These are phyloP conservation scores for Fusarium sp. DNA, from an alignment of 2,329 filamentous ascomycete species.

Conservation along the genomic window DNA sequence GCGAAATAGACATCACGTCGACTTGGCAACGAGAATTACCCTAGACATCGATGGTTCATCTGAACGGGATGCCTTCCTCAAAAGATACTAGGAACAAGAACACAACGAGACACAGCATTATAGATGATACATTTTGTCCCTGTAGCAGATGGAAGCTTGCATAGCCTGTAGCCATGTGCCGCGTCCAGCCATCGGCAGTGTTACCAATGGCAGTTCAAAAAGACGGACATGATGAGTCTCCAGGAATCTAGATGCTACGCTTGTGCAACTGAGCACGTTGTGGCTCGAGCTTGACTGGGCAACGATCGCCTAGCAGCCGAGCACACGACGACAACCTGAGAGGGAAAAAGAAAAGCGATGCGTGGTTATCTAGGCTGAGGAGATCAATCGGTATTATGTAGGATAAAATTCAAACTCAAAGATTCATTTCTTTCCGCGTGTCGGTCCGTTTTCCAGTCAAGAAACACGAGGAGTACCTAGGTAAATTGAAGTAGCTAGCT, in stretches of 20 bases:
- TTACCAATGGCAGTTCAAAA: constrained; percentile 23
- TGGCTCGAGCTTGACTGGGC: constrained; percentile 22
- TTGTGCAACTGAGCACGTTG: constrained; percentile 30
- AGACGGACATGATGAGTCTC: constrained; percentile 14
- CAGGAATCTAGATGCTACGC: constrained; percentile 31
- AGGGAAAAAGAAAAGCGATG: constrained; percentile 17
- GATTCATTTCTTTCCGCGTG: neutral
- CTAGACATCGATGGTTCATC: neutral
- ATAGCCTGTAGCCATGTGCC: constrained; percentile 24
- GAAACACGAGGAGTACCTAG: neutral
- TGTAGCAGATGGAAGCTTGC: constrained; percentile 16
- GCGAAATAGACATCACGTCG: neutral
- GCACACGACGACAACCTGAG: neutral
- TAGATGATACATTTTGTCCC: neutral
- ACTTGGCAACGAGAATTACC: constrained; percentile 6
- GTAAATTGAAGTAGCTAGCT: neutral
- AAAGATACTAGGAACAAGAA: neutral
- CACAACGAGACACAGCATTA: neutral
- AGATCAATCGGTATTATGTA: neutral
- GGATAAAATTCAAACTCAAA: neutral
- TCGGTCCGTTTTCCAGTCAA: neutral
- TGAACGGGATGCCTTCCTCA: neutral
- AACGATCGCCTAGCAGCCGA: constrained; percentile 25
- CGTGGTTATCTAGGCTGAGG: constrained; percentile 1
- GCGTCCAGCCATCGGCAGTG: constrained; percentile 19